phyloP scores from a whole-genome alignment of 106 monocot genomes.

The Allium fistulosum region DNA sequence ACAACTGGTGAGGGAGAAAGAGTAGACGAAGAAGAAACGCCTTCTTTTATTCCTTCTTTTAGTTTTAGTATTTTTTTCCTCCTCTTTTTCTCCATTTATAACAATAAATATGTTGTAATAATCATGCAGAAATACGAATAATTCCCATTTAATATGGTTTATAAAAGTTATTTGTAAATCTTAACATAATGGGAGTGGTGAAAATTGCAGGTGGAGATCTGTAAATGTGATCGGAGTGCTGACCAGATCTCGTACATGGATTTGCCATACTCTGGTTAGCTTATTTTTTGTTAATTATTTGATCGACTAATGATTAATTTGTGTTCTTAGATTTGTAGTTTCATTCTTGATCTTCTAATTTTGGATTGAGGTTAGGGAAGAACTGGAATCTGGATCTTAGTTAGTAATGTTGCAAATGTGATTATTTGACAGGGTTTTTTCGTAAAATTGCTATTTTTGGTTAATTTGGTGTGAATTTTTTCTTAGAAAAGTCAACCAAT shows the following conservation, averaged over 20 bases:
- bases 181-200: background rate
- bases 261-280: slow-evolving; percentile 10
- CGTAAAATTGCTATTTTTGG: background rate
- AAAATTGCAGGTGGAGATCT: background rate
- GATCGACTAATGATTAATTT: background rate
- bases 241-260: slow-evolving; percentile 13
- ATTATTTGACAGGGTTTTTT: background rate
- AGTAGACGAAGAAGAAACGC: background rate
- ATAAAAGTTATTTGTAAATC: background rate
- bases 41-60: background rate
- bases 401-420: background rate
- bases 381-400: background rate
- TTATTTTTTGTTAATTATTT: background rate
- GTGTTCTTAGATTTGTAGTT: background rate
- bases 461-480: too few species aligned
- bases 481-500: too few species aligned
- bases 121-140: background rate
- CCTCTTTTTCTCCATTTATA: background rate
- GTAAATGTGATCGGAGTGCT: slow-evolving; percentile 5
- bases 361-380: background rate
- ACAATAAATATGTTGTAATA: background rate
- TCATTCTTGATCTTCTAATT: slow-evolving; percentile 8
- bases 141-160: background rate
- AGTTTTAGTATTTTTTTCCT: background rate
- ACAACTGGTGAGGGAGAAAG: background rate